These are phyloP conservation scores for Alternaria arborescens DNA, from an alignment of 2,329 filamentous ascomycete genomes.

Conservation along the genomic window DNA sequence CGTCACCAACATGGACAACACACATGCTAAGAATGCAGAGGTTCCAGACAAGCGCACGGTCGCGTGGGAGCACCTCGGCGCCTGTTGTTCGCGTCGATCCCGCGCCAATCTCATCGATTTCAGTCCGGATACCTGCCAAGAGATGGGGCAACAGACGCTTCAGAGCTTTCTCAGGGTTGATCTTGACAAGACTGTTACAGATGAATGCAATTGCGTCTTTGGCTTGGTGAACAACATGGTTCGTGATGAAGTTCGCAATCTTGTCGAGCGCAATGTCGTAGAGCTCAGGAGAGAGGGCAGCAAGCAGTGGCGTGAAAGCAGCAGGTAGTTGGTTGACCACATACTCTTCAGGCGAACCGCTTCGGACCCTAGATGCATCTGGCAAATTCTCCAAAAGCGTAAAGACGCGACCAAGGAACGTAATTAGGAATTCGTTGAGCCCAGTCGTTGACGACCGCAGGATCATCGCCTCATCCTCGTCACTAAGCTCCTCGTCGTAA, in stretches of 20 bases:
- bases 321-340: constrained; percentile 95
- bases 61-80: constrained; percentile 89
- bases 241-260: constrained; percentile 87
- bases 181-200: constrained; percentile 93
- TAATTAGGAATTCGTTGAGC: constrained; percentile 89
- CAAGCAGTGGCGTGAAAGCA: constrained; percentile 87
- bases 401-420: constrained; percentile 92
- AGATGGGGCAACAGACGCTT: constrained; percentile 91
- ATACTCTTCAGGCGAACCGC: constrained; percentile 93
- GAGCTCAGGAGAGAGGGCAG: constrained; percentile 88
- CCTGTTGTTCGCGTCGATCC: constrained; percentile 94
- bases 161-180: constrained; percentile 90
- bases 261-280: constrained; percentile 94
- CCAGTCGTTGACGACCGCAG: constrained; percentile 93
- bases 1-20: constrained; percentile 91
- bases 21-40: constrained; percentile 98
- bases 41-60: constrained; percentile 94
- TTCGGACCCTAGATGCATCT: constrained; percentile 85
- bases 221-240: constrained; percentile 96
- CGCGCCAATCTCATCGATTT: constrained; percentile 96
- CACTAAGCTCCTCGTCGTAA: constrained; percentile 81
- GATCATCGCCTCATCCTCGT: constrained; percentile 87
- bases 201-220: constrained; percentile 99
- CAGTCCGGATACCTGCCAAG: constrained; percentile 88
- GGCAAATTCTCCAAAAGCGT: constrained; percentile 94